Base-by-base conservation (phyloP, 1,284 basidiomycete genomes). In the Xerocomus minutiporus region DNA sequence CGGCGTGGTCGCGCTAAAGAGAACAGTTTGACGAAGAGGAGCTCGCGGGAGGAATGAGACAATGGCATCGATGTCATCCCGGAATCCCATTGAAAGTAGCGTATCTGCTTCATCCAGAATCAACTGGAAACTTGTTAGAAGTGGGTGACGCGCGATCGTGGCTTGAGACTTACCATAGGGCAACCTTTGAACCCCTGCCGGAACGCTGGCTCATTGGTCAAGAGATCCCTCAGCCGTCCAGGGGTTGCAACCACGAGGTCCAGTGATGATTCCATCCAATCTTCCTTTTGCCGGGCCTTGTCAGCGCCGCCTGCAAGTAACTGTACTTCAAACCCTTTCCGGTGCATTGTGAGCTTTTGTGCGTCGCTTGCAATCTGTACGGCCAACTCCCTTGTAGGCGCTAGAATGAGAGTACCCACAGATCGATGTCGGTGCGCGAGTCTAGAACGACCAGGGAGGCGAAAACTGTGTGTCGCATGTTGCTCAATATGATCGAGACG, bases 51-150 rank as follows among this genome's bases (percentile, higher is more conserved):
- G 75, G 59, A 78, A 78, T 2, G 75, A 63, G 32, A 82, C 73
- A 62, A 98, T 94, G 1, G 78, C 80, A 36, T 92, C 82, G 43
- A 99, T 84, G 59, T 97, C 94, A 43, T 89, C 83, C 8, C 89
- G 82, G 83, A 99, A 99, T 59, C 96, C 96, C 88, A 97, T 92
- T 59, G 97, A 94, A 40, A 99, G 78, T 12, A 98, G 79, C 0
- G 92, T 96, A 69, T 99, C 97, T 9, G 94, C 94, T 72, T 98
- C 96, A 66, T 99, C 96, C 50, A 99, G 77, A 55, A 98, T 78
- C 52, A 98, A 79, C 84, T 92, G n/a, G 13, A 13, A 4, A 4
- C 9, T 56, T n/a, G 50, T 64, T 20, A 47, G 44, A 6, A n/a
- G 26, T 45, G 48, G 48, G 20, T 28, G 46, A 20, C 28, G 13